A percentile compares a stretch with the other conserved stretches of the same genome.
These are phyloP conservation scores for Diplocarpon mali DNA, from an alignment of 2,329 filamentous ascomycete species.

Conservation along the genomic window DNA sequence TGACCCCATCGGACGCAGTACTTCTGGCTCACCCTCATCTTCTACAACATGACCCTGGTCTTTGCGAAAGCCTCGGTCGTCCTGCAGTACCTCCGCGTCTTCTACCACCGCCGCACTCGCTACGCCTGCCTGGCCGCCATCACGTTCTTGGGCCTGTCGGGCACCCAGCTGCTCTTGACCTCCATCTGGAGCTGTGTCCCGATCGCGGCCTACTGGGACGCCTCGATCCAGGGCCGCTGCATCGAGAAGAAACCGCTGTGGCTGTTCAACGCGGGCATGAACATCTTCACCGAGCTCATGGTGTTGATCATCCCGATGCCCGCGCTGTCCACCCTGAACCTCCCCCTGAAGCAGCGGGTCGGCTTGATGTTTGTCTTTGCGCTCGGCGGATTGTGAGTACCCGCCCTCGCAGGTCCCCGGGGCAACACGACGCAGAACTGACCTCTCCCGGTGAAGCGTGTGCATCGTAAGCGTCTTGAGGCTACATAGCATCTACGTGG, in stretches of 20 bases:
- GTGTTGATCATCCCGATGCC: slow-evolving; percentile 15
- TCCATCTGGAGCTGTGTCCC: slow-evolving; percentile 14
- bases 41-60: slow-evolving; percentile 28
- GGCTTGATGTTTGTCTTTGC: slow-evolving; percentile 16
- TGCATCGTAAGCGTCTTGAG: too few relatives aligned
- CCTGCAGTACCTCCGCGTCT: slow-evolving; percentile 32
- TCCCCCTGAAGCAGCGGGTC: slow-evolving; percentile 16
- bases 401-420: neutral
- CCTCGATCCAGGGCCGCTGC: slow-evolving; percentile 1
- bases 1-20: slow-evolving; percentile 13
- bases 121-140: slow-evolving; percentile 10
- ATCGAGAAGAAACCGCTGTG: slow-evolving; percentile 10
- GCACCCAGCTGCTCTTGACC: slow-evolving; percentile 7
- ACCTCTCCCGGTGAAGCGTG: too few relatives aligned
- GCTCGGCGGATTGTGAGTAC: slow-evolving; percentile 19
- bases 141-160: slow-evolving; percentile 6
- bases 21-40: slow-evolving; percentile 27
- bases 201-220: slow-evolving; percentile 11
- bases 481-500: too few relatives aligned
- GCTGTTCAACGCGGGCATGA: slow-evolving; percentile 15
- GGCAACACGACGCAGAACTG: too few relatives aligned
- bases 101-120: slow-evolving; percentile 22
- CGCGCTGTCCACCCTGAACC: slow-evolving; percentile 8
- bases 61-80: slow-evolving; percentile 30
- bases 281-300: slow-evolving; percentile 16